These are phyloP conservation scores for Bipolaris sorokiniana DNA, from an alignment of 2,329 filamentous ascomycete genomes.

Conservation along the genomic window DNA sequence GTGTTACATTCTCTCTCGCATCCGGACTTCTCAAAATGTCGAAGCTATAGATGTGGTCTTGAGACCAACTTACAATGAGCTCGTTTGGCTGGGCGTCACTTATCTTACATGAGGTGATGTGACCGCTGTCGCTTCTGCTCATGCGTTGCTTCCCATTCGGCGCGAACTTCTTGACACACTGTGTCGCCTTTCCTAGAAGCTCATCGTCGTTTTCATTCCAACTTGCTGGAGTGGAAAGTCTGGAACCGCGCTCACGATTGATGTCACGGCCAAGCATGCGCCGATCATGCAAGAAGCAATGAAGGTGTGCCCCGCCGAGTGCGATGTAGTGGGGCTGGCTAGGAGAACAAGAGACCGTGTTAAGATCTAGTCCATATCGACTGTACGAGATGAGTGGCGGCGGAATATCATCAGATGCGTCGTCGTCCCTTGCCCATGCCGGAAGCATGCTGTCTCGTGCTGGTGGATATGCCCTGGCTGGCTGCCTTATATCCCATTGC, in stretches of 20 bases:
- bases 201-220: constrained; percentile 59
- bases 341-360: constrained; percentile 71
- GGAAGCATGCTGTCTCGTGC: constrained; percentile 34
- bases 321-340: constrained; percentile 74
- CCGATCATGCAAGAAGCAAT: constrained; percentile 72
- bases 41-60: constrained; percentile 70
- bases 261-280: constrained; percentile 69
- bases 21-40: constrained; percentile 66
- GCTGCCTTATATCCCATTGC: constrained; percentile 71
- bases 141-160: constrained; percentile 64
- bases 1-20: constrained; percentile 52
- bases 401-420: constrained; percentile 60
- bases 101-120: constrained; percentile 74
- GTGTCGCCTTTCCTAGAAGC: constrained; percentile 64
- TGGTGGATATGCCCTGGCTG: constrained; percentile 67
- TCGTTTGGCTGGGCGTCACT: constrained; percentile 72
- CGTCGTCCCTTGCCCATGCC: constrained; percentile 39
- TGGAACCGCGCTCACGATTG: constrained; percentile 59
- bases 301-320: constrained; percentile 69
- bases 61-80: constrained; percentile 71
- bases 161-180: constrained; percentile 70
- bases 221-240: constrained; percentile 50
- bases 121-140: constrained; percentile 62
- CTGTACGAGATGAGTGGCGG: constrained; percentile 72
- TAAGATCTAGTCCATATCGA: constrained; percentile 66